These are phyloP conservation scores for Zoysia pacifica DNA, from an alignment of 176 grass and related monocot genomes.

Conservation along the genomic window DNA sequence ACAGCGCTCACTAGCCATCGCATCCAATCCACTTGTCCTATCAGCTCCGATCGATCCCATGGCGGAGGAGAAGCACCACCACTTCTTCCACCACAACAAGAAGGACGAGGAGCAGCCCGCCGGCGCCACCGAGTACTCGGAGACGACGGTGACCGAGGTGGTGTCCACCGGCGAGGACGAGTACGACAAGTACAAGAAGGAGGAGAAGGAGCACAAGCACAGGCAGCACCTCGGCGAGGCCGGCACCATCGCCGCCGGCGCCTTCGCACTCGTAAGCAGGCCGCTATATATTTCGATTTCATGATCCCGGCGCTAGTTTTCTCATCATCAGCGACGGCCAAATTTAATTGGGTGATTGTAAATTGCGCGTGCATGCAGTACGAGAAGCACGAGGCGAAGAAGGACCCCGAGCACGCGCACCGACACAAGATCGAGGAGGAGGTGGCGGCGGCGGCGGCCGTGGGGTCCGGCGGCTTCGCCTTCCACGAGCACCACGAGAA, in stretches of 20 bases:
- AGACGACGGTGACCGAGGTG: constrained; percentile 40
- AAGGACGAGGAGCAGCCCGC: constrained; percentile 21
- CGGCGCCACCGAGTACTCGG: constrained; percentile 15
- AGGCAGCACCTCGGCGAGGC: constrained; percentile 68
- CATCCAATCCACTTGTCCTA: background rate
- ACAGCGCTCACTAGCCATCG: background rate
- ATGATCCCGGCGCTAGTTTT: too few species aligned
- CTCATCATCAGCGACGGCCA: background rate
- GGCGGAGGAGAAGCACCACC: constrained; percentile 57
- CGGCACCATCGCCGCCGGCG: constrained; percentile 45
- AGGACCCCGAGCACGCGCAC: constrained; percentile 63
- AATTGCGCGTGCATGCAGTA: constrained; percentile 22
- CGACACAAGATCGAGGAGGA: constrained; percentile 76
- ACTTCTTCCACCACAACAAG: constrained; percentile 55
- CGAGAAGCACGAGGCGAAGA: constrained; percentile 74
- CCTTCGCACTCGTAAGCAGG: constrained; percentile 51
- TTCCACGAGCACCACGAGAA: constrained; percentile 85
- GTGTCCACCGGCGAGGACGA: constrained; percentile 30
- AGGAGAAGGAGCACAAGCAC: constrained; percentile 76
- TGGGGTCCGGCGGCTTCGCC: constrained; percentile 58
- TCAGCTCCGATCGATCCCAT: background rate
- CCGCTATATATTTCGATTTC: too few species aligned
- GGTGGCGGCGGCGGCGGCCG: constrained; percentile 51
- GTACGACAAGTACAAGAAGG: constrained; percentile 48
- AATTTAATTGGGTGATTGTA: background rate